phyloP scores from a whole-genome alignment of 352 stramenopile species.

The Peronospora destructor region DNA sequence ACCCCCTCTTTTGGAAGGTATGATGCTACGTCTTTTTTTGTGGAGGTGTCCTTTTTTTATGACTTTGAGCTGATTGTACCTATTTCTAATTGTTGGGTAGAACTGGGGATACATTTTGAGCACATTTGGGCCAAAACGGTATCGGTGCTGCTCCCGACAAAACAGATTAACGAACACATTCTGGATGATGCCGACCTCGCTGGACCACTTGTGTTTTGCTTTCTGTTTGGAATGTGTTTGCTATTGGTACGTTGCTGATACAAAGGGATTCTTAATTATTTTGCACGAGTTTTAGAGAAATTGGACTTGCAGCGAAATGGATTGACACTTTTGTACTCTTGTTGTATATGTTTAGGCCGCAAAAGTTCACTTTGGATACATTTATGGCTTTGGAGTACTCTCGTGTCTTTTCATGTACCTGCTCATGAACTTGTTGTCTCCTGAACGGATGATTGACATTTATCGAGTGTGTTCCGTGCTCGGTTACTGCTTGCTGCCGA shows the following conservation, averaged over 20 bases:
- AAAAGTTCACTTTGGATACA: constrained; percentile 98
- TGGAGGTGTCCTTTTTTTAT: constrained; percentile 4
- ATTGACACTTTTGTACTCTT: background rate
- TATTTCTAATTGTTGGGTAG: constrained; percentile 24
- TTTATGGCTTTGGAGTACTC: constrained; percentile 97
- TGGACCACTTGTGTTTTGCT: constrained; percentile 91
- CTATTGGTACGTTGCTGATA: constrained; percentile 57
- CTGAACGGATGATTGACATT: constrained; percentile 83
- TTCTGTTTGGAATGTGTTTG: constrained; percentile 92
- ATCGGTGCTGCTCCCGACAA: constrained; percentile 91
- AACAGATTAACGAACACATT: constrained; percentile 85
- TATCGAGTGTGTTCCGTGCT: constrained; percentile 93
- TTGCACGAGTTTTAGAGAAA: no score
- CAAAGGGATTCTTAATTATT: background rate
- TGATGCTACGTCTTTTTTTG: constrained; percentile 6
- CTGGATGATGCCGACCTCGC: constrained; percentile 91
- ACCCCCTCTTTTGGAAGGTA: constrained; percentile 92
- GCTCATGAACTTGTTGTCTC: constrained; percentile 93
- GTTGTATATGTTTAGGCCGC: constrained; percentile 37
- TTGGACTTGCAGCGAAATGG: no score
- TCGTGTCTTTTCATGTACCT: constrained; percentile 94
- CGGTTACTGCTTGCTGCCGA: constrained; percentile 95
- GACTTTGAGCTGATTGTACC: background rate
- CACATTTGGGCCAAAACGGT: constrained; percentile 97
- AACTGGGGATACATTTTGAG: constrained; percentile 96